Evolutionary conservation across 805 yeast genomes (phyloP).

Genomic region (Saturnispora zaruensis): DNA sequence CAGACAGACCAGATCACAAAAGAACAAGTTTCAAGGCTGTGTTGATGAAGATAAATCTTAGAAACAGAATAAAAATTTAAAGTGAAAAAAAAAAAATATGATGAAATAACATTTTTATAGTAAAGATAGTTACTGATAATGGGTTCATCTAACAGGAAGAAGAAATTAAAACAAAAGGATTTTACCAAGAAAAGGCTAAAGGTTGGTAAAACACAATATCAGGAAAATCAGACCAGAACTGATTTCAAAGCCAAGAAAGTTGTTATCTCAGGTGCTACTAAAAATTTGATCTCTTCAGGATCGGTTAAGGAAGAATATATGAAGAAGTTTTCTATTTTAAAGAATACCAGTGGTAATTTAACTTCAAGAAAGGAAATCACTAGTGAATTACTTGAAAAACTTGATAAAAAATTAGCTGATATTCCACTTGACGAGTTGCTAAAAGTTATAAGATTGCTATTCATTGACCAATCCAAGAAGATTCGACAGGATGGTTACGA

Average conservation of each 20-base stretch:
- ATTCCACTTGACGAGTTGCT: conserved; percentile 50
- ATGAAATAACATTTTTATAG: not conserved
- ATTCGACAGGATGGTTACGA: conserved; percentile 33
- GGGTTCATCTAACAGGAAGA: conserved; percentile 46
- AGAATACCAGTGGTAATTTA: conserved; percentile 35
- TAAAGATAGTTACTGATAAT: conserved; percentile 14
- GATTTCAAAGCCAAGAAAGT: conserved; percentile 66
- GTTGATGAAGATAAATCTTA: not conserved
- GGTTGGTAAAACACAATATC: conserved; percentile 76
- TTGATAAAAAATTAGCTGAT: conserved; percentile 27
- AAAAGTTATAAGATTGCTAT: conserved; percentile 49
- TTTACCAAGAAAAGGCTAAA: conserved; percentile 70
- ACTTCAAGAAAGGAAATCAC: conserved; percentile 18
- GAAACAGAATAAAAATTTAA: not conserved
- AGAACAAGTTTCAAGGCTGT: conserved; percentile 8
- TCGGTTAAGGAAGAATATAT: conserved; percentile 18
- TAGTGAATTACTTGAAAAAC: conserved; percentile 11
- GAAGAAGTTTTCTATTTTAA: conserved; percentile 59
- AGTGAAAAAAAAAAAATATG: not conserved
- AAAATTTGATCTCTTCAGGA: conserved; percentile 4
- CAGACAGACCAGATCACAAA: not conserved
- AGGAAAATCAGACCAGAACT: conserved; percentile 76
- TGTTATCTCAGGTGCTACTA: conserved; percentile 27
- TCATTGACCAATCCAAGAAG: conserved; percentile 54
- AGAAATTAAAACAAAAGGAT: conserved; percentile 60